Conservation (phyloP, 495 filamentous ascomycete species). For the Tuber microsphaerosporum region DNA sequence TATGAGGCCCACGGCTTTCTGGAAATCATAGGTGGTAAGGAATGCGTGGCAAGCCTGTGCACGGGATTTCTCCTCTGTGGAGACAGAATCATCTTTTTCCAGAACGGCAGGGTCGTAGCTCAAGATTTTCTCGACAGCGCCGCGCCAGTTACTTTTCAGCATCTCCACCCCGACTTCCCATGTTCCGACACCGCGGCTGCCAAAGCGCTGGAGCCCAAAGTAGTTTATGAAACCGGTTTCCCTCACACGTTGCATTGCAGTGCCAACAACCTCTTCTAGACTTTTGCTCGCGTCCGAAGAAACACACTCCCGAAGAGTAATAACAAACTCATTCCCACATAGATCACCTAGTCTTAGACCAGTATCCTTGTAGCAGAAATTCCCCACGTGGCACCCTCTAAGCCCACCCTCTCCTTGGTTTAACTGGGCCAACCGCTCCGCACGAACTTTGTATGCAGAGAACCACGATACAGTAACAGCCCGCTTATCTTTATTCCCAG, state of each 20-base stretch:
- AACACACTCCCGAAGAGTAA: constrained; percentile 73
- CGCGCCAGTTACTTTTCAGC: constrained; percentile 69
- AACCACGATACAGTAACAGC: constrained; percentile 82
- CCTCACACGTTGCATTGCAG: constrained; percentile 51
- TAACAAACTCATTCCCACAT: constrained; percentile 79
- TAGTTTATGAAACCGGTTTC: constrained; percentile 87
- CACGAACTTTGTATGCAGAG: constrained; percentile 59
- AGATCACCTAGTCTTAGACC: constrained; percentile 76
- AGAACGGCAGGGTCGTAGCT: constrained; percentile 54
- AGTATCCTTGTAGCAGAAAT: constrained; percentile 65
- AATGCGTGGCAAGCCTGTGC: constrained; percentile 69
- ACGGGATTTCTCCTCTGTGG: constrained; percentile 66
- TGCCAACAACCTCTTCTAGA: constrained; percentile 50
- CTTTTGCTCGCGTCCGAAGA: constrained; percentile 42
- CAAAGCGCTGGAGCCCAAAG: constrained; percentile 90
- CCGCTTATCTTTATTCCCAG: constrained; percentile 89
- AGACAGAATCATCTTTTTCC: constrained; percentile 46
- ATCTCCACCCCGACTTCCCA: constrained; percentile 76
- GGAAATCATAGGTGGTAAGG: constrained; percentile 51
- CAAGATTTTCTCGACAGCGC: constrained; percentile 67
- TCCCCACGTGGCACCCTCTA: constrained; percentile 56
- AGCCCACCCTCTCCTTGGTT: constrained; percentile 46
- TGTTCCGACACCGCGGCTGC: constrained; percentile 72
- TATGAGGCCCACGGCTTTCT: constrained; percentile 57
- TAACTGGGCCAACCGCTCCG: constrained; percentile 55